Evolutionary conservation across 2,329 filamentous ascomycete genomes (phyloP), one percentile per base, ranked within the genome.

Genomic region (Lomentospora prolificans): DNA sequence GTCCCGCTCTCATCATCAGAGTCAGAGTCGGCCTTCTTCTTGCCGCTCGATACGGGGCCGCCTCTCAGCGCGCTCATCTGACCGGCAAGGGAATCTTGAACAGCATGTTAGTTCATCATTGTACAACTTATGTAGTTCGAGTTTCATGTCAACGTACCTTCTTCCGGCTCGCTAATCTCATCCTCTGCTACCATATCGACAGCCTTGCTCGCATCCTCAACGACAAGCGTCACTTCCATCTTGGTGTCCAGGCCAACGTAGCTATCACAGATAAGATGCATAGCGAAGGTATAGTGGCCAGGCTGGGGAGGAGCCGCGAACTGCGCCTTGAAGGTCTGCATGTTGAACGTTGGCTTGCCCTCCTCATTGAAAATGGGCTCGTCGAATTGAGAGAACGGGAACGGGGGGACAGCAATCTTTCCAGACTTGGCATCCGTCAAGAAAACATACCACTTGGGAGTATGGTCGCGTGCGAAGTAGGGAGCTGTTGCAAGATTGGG

Each of bases 111-210:
- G 66, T 39, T 44, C n/a, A n/a, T 17, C 6, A 30, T 48, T 6
- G 3, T 30, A 14, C 24, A 44, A 51, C 57, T 4, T 9, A 50
- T 25, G 33, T 28, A 46, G 52, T 50, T 53, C 2, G 25, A 27
- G 50, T n/a, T 31, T 50, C 50, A 48, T 19, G 50, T 44, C 14
- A 53, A 76, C 85, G 76, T 79, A 96, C 94, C 94, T 77, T 99
- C 94, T 60, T 97, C 94, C 33, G 95, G 94, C 69, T 99, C 94
- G 67, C 89, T 95, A 62, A 99, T 99, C 58, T 99, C 94, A 64
- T 96, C 94, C 62, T 96, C 90, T 51, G 85, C 87, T 54, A 82
- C 81, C 66, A 95, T 85, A 62, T 86, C 81, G 19, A 82, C 86
- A 4, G 89, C 91, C 73, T 92, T 94, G 70, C 82, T 87, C 31